Evolutionary conservation across 2,329 filamentous ascomycete species (phyloP).

Genomic region (Didymella sp.): DNA sequence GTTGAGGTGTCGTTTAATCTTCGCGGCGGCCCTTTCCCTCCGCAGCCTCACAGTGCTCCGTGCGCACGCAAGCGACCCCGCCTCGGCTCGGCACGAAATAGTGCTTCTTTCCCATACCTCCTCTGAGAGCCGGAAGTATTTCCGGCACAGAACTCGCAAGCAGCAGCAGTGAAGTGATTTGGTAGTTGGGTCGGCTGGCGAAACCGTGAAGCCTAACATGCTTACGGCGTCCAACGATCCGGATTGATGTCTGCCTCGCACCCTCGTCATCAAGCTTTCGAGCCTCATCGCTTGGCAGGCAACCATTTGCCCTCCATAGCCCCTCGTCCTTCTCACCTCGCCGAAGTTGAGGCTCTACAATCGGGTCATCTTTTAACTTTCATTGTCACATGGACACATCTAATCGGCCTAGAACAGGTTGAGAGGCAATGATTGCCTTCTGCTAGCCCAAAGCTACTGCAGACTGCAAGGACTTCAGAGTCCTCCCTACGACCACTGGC

Average conservation of each 20-base stretch:
- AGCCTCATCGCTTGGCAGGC: no score
- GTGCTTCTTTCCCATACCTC: no score
- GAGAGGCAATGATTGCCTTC: background rate
- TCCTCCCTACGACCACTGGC: background rate
- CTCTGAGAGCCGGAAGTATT: no score
- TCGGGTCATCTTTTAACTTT: background rate
- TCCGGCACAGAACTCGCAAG: no score
- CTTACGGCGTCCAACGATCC: background rate
- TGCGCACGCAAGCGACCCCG: no score
- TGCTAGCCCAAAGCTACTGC: background rate
- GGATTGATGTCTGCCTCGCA: background rate
- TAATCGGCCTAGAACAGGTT: no score
- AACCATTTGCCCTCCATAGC: no score
- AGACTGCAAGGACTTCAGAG: background rate
- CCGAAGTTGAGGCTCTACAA: no score
- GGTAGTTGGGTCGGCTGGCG: background rate
- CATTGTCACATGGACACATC: no score
- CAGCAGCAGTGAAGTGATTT: background rate
- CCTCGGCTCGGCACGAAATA: no score
- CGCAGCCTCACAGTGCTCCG: no score
- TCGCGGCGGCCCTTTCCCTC: no score
- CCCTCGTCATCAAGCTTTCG: background rate
- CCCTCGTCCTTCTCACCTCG: background rate
- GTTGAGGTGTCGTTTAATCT: background rate
- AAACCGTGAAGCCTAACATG: background rate